Conservation (phyloP, 352 stramenopile species). For the Elongisporangium prolatum region DNA sequence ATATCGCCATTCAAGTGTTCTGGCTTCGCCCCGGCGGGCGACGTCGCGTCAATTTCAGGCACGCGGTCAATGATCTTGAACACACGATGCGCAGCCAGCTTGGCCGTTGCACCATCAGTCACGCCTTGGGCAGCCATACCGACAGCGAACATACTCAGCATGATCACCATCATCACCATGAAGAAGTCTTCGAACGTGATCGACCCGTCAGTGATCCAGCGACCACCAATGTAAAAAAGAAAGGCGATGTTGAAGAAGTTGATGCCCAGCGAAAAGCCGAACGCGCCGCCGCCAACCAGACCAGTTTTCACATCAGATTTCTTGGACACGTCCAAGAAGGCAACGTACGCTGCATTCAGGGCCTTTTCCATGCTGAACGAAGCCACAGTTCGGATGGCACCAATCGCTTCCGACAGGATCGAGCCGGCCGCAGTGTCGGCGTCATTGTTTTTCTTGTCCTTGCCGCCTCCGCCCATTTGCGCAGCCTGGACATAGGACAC, state of each 20-base stretch:
- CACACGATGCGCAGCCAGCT: conserved; percentile 48
- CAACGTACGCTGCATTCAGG: conserved; percentile 27
- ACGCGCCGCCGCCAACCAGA: conserved; percentile 44
- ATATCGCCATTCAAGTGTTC: conserved; percentile 21
- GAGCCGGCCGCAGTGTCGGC: conserved; percentile 40
- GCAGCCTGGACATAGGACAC: conserved; percentile 21
- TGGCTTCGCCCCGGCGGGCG: conserved; percentile 60
- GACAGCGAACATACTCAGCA: conserved; percentile 55
- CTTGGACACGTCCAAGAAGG: conserved; percentile 26
- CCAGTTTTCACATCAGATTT: conserved; percentile 37
- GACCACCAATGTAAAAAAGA: conserved; percentile 68
- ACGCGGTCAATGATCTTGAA: conserved; percentile 81
- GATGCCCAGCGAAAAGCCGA: conserved; percentile 66
- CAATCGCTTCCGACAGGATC: conserved; percentile 35
- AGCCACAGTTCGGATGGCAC: conserved; percentile 47
- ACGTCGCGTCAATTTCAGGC: conserved; percentile 31
- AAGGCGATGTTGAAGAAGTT: conserved; percentile 64
- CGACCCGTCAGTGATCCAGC: conserved; percentile 40
- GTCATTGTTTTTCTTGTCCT: conserved; percentile 36
- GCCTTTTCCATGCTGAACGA: conserved; percentile 50
- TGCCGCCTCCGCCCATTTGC: conserved; percentile 24
- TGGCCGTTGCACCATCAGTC: conserved; percentile 44
- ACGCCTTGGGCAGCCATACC: conserved; percentile 47
- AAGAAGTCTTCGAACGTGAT: conserved; percentile 74
- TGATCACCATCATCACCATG: conserved; percentile 65